Base-by-base conservation (phyloP, 495 filamentous ascomycete genomes). In the Penicillium angulare region DNA sequence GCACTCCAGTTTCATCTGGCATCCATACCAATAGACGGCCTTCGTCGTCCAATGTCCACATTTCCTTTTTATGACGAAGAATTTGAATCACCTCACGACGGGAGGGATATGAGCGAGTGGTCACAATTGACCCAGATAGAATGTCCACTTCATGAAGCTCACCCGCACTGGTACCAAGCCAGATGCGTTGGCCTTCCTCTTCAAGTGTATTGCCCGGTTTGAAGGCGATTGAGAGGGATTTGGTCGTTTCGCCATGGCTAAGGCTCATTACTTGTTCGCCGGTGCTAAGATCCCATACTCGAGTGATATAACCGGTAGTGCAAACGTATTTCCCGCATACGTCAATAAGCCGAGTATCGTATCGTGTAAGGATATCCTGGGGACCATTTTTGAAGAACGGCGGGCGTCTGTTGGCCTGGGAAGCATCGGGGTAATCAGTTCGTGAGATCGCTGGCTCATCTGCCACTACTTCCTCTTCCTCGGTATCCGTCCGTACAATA, bases 21-120 rank as follows among this genome's bases (percentile, higher is more conserved):
- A 80, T 79, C 93, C 93, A 98, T 17, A 97, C 81, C 50, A 89
- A 82, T 17, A 98, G 74, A 32, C 86, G 90, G 10, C 93, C 93
- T 54, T 87, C 84, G 49, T 96, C 91, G 68, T 97, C 95, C 12
- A 97, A 58, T 2, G 91, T 90, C 93, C 93, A 98, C 74, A 98
- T 84, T 55, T 95, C 87, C 56, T 90, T 88, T 51, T 82, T 85
- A 68, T 92, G 85, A 42, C 92, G 84, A 52, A 87, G 82, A 16
- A 98, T 96, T 63, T 86, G 91, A 50, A 92, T 82, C 48, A 98
- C 81, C 59, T 96, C 89, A 40, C 86, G 77, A 26, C 91, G 84
- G 1, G 83, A 83, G 52, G 97, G 93, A 15, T 90, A 87, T 8
- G 79, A 66, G 52, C 85, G 86, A 5, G 76, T 84, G 38, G 77